These are phyloP conservation scores for Knoxdaviesia proteae DNA, from an alignment of 2,329 filamentous ascomycete genomes.

Conservation along the genomic window DNA sequence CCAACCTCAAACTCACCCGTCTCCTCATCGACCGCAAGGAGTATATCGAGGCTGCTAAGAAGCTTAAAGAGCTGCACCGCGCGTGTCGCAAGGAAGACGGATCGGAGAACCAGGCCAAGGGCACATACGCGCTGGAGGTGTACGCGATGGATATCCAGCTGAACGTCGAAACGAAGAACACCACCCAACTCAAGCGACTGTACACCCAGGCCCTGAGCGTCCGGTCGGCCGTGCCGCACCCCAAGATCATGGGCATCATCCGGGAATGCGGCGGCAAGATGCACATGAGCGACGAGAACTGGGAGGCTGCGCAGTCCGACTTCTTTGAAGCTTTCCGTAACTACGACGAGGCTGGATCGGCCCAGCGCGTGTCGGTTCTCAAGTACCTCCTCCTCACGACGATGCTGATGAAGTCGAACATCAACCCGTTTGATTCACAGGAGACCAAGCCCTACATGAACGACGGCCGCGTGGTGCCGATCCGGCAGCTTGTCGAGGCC, in stretches of 20 bases:
- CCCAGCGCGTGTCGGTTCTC: slow-evolving; percentile 89
- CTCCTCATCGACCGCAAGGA: slow-evolving; percentile 83
- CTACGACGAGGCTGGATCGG: slow-evolving; percentile 91
- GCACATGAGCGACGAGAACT: slow-evolving; percentile 99
- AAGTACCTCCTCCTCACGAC: slow-evolving; percentile 93
- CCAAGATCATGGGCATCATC: slow-evolving; percentile 98
- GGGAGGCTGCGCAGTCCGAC: slow-evolving; percentile 90
- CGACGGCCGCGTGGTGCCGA: slow-evolving; percentile 82
- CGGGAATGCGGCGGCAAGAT: slow-evolving; percentile 98
- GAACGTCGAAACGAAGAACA: slow-evolving; percentile 92
- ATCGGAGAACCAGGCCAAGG: slow-evolving; percentile 78
- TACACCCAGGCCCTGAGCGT: slow-evolving; percentile 86
- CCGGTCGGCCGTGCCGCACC: slow-evolving; percentile 90
- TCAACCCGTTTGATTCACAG: slow-evolving; percentile 97
- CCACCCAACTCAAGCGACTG: slow-evolving; percentile 82
- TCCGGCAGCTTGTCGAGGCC: slow-evolving; percentile 92
- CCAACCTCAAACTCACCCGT: slow-evolving; percentile 88
- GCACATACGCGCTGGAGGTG: slow-evolving; percentile 86
- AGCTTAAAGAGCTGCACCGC: slow-evolving; percentile 71
- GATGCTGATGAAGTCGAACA: slow-evolving; percentile 96
- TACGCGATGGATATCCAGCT: slow-evolving; percentile 97
- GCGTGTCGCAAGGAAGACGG: slow-evolving; percentile 79
- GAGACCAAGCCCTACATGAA: slow-evolving; percentile 97
- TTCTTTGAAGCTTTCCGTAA: slow-evolving; percentile 98
- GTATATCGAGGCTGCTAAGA: slow-evolving; percentile 59